A percentile compares a stretch with the other conserved stretches of the same genome.
Evolutionary conservation across 2,329 filamentous ascomycete genomes (phyloP).

Genomic region (Xylaria sp.): DNA sequence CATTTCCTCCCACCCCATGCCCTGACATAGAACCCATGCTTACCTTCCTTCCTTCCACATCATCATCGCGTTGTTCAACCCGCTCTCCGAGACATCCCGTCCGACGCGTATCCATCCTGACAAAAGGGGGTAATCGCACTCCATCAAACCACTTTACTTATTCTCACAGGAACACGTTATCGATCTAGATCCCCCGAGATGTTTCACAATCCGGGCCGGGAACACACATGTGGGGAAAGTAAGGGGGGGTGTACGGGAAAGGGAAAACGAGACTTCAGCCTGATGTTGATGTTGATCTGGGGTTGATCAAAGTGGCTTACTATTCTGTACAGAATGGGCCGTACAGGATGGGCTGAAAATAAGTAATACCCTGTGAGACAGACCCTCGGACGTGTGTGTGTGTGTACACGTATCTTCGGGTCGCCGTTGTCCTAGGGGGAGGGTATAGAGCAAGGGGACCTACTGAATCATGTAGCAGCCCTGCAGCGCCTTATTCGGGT

Average conservation of each 20-base stretch:
- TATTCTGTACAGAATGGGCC: no score
- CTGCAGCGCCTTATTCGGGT: neutral
- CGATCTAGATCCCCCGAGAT: constrained; percentile 3
- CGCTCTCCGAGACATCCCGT: constrained; percentile 6
- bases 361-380: neutral
- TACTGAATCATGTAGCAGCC: no score
- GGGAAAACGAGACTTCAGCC: neutral
- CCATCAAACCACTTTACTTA: neutral
- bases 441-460: no score
- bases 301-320: neutral
- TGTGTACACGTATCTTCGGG: no score
- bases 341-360: neutral
- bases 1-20: neutral
- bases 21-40: neutral
- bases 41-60: neutral
- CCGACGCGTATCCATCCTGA: neutral
- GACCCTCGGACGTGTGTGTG: no score
- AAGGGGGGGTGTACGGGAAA: constrained; percentile 8
- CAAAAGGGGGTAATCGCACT: neutral
- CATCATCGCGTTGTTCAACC: neutral
- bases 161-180: constrained; percentile 8
- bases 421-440: no score
- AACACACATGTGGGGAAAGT: no score
- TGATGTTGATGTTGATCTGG: neutral
- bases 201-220: neutral